Base-by-base conservation (phyloP, 176 grass and related monocot genomes). In the Aegilops tauschii region DNA sequence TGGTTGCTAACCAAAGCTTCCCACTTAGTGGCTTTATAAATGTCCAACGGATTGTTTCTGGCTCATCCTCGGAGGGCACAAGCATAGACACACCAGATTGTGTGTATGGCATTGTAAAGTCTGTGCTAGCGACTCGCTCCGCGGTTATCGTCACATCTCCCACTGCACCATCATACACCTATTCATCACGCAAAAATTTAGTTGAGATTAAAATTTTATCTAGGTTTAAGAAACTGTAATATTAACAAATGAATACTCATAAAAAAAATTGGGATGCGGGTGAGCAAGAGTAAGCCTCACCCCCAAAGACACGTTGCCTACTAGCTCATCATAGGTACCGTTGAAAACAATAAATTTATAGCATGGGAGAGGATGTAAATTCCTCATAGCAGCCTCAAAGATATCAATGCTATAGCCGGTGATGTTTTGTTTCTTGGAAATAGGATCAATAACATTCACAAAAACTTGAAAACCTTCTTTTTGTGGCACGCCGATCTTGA, bases 21-120 rank as follows among this genome's bases (percentile, higher is more conserved):
- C 2, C 12, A 2, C 56, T 93, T 6, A 97, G 80, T 47, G 92
- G 94, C 30, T 78, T 23, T 58, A 93, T 45, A 49, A 93, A 96
- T 39, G 73, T 93, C 91, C 94, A 96, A 47, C 78, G 61, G 64
- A 83, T 89, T 32, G 85, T 68, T 2, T 81, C 83, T 7, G 58
- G 65, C 12, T 86, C 85, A 45, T 76, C 50, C 39, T 40, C 39
- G 8, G 71, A 91, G 11, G 86, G 92, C 86, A 91, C 80, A 7
- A 40, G 39, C 39, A 40, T 40, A 40, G 39, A 40, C 39, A 40
- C 8, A 2, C 39, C 39, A 8, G 39, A 40, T 40, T 40, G 39
- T 40, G 39, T 40, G 39, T 40, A 40, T 40, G 39, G 8, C 8
- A 40, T 9, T 40, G 39, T 40, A 40, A 40, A 40, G 39, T 40